Evolutionary conservation across 1,284 basidiomycete genomes (phyloP), one percentile per base, ranked within the genome.

Genomic region (Puccinia triticina): DNA sequence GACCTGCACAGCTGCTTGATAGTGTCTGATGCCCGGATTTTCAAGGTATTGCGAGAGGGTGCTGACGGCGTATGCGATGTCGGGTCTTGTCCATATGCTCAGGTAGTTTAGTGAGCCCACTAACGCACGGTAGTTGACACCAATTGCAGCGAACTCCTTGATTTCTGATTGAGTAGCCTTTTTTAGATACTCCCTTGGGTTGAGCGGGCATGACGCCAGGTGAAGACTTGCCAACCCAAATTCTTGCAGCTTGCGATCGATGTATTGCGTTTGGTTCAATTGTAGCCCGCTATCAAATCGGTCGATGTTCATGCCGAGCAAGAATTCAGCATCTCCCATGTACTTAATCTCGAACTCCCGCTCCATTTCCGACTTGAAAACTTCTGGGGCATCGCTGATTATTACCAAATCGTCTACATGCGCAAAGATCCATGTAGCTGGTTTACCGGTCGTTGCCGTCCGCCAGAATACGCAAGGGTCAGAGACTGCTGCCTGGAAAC

Each of bases 381-480:
- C 1, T 53, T 32, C 32, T 8, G 53, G 43, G 1, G 50, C 12
- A 11, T 73, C 32, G 26, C 71, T 55, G 18, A 73, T 34, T 16
- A 73, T 73, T 1, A 55, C 71, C 16, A 73, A 40, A 53, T 73
- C 40, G 18, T 73, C 46, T 0, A 73, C 43, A 26, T 73, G 71
- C 2, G 18, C 46, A 73, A 23, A 73, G 14, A 73, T 73, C 71
- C 71, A 73, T 11, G 64, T 67, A 2, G 34, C n/a, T 4, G 40
- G 71, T 50, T 16, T 4, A 4, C 32, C n/a, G 8, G 32, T 12
- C 29, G 29, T 4, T 73, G 29, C 53, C 8, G 2, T n/a, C 18
- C 37, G 18, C 26, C 32, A 53, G 48, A 73, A 73, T 1, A 73
- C 71, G 34, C 71, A 73, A 16, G 71, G 71, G 32, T 73, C 71